Base-by-base conservation (phyloP, 2,329 filamentous ascomycete species). In the Curvularia sp. region DNA sequence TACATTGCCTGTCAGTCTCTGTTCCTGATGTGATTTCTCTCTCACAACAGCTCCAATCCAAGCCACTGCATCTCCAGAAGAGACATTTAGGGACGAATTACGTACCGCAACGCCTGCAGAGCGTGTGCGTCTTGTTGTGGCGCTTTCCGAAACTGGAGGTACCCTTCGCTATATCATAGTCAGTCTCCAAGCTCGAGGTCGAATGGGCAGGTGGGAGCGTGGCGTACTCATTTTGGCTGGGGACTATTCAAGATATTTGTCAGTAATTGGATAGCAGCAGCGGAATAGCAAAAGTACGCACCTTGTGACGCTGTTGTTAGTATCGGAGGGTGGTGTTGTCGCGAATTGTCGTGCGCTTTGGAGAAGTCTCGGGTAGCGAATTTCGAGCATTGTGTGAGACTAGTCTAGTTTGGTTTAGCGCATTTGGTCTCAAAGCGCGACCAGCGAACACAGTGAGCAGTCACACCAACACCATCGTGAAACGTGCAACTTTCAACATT, bases 31-130 rank as follows among this genome's bases (percentile, higher is more conserved):
- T 30, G 10, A 12, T 30, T 21, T 10, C 15, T 21, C 28, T 53
- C 27, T 38, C 25, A 46, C 36, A 30, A 54, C 52, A 42, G 54
- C 51, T 47, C 28, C 32, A 51, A 38, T 43, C 23, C 51, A 47
- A 56, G 55, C 55, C 48, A 47, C 43, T 39, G 41, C 30, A 41
- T 38, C 41, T 60, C 61, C 56, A 60, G 52, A 51, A 61, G 53
- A 23, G 39, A 51, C 47, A 46, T 47, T 53, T 47, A 55, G 55
- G 43, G 53, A 52, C 46, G 55, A 50, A 65, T 68, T 76, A 92
- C 91, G 87, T 84, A 95, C 92, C 93, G 88, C 93, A 97, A 85
- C 93, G 93, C 88, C 93, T 90, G 91, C 93, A 97, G 83, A 97
- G 86, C 82, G 90, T 93, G 89, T 97, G 93, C 86, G 93, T 92